phyloP scores from a whole-genome alignment of 2,329 filamentous ascomycete species.

The Colletotrichum musae region DNA sequence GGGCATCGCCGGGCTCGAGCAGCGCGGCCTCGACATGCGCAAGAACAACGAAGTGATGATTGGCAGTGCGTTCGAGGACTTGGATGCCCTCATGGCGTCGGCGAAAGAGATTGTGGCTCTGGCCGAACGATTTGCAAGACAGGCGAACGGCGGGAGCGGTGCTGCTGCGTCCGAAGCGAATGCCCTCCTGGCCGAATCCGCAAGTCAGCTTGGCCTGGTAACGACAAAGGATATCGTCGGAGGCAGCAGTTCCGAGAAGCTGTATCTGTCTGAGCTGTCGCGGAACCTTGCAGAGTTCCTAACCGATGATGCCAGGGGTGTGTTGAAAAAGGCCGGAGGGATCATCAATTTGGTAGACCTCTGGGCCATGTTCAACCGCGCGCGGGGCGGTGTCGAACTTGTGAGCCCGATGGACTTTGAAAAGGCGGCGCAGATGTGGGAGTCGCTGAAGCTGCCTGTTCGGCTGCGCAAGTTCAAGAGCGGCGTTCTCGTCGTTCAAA shows the following conservation, averaged over 20 bases:
- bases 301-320: constrained; percentile 84
- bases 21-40: constrained; percentile 84
- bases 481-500: constrained; percentile 94
- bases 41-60: constrained; percentile 96
- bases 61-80: constrained; percentile 93
- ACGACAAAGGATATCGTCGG: constrained; percentile 95
- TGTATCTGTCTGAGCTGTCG: constrained; percentile 91
- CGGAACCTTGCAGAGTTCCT: constrained; percentile 90
- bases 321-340: constrained; percentile 85
- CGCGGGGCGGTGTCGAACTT: constrained; percentile 92
- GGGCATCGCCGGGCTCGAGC: constrained; percentile 93
- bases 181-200: constrained; percentile 84
- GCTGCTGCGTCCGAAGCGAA: constrained; percentile 78
- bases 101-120: constrained; percentile 96
- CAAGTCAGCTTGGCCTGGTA: constrained; percentile 87
- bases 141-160: constrained; percentile 71
- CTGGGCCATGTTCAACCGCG: constrained; percentile 95
- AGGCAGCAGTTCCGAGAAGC: constrained; percentile 79
- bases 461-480: constrained; percentile 91
- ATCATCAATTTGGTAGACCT: constrained; percentile 92
- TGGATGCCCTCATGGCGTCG: constrained; percentile 97
- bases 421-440: constrained; percentile 90
- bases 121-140: constrained; percentile 86
- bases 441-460: constrained; percentile 87
- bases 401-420: constrained; percentile 94